Base-by-base conservation (phyloP, 345 rosid genomes). In the Eucalyptus microcorys region DNA sequence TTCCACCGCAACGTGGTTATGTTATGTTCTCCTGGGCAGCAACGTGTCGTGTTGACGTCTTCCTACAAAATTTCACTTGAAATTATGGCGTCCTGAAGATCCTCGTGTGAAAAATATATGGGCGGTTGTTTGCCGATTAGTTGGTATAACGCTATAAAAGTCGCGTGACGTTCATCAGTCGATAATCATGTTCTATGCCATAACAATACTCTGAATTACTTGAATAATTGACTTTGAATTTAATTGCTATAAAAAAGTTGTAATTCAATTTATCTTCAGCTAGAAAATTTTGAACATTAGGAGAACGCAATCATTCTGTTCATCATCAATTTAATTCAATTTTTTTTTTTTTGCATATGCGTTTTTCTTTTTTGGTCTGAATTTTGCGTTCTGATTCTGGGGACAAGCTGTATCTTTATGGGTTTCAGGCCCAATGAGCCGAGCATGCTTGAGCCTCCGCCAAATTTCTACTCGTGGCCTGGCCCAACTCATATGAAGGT, bases 161-260 rank as follows among this genome's bases (percentile, higher is more conserved):
- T 22, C 3, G 27, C 4, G 13, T 5, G 3, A 22, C 1, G 12
- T 9, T 24, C 2, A 55, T 24, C 4, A 8, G 27, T 55, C 13
- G 1, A 55, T 6, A 55, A 55, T 55, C 14, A 0, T 1, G 1
- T 55, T 55, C 2, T 55, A 55, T 55, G 13, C 1, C 5, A 24
- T 9, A 10, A 21, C 24, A 2, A 52, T 19, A 7, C 0, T 21
- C 2, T 8, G 4, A 7, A 52, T 52, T 7, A 2, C 2, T 19
- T 52, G 57, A 10, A 52, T 21, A 52, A 19, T 52, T 52, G 26
- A 7, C 10, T 52, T 52, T 52, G 57, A 2, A 52, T 19, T 19
- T 52, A 52, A 52, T 3, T 2, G 1, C 0, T 7, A 19, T 3
- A 52, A 3, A 55, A 66, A n/a, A 1, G n/a, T 32, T 3, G 40